A percentile compares a stretch with the other conserved stretches of the same genome.
phyloP scores from a whole-genome alignment of 208 protist species.

The Acanthamoeba lugdunensis region DNA sequence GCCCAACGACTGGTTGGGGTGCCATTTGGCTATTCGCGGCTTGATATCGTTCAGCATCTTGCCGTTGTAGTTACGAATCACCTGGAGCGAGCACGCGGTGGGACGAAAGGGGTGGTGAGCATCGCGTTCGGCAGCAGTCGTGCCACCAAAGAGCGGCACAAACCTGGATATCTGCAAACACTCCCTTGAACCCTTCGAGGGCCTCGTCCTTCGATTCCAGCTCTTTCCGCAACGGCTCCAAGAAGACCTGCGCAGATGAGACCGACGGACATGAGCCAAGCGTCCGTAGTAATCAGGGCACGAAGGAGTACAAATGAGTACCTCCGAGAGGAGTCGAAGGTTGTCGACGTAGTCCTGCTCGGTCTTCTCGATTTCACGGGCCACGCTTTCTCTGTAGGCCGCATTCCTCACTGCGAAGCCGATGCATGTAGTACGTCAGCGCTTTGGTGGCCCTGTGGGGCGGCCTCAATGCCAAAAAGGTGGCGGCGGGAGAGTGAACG shows the following conservation, averaged over 20 bases:
- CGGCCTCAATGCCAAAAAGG: neutral
- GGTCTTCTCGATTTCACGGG: slow-evolving; percentile 47
- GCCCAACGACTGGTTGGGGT: neutral
- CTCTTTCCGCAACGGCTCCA: slow-evolving; percentile 1
- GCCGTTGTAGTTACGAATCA: slow-evolving; percentile 66
- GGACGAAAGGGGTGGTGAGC: neutral
- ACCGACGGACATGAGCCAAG: neutral
- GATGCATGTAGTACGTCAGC: too few relatives aligned
- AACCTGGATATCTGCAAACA: slow-evolving; percentile 39
- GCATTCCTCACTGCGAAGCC: slow-evolving; percentile 20
- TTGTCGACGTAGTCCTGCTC: slow-evolving; percentile 60
- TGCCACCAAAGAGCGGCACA: neutral
- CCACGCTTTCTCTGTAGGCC: slow-evolving; percentile 19
- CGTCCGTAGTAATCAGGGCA: neutral
- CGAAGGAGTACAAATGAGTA: neutral
- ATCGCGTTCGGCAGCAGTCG: too few relatives aligned
- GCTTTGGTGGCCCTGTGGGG: too few relatives aligned
- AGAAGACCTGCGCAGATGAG: neutral
- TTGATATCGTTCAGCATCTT: slow-evolving; percentile 28
- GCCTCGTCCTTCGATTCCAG: neutral
- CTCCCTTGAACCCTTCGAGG: slow-evolving; percentile 32
- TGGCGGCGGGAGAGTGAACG: neutral
- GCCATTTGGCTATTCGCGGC: slow-evolving; percentile 44
- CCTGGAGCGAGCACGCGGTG: neutral
- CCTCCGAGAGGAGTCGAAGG: neutral